Base-by-base conservation (phyloP, 805 yeast genomes). In the Metschnikowia matae region DNA sequence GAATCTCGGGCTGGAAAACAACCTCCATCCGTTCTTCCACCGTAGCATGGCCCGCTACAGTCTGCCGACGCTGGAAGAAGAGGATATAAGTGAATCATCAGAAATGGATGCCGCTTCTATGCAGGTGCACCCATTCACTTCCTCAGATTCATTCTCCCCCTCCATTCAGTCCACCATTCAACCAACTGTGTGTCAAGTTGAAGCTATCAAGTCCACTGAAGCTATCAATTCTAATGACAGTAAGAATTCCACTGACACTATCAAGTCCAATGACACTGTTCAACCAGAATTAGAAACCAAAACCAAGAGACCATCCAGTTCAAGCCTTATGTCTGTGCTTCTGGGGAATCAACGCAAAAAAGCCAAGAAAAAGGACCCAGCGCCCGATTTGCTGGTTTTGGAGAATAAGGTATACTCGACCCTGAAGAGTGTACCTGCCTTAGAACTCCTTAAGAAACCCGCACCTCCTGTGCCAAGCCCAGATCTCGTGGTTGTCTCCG, bases 341-440 rank as follows among this genome's bases (percentile, higher is more conserved):
- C 58, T n/a, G 61, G 61, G 8, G 44, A 50, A 20, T 59, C 55
- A 40, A 40, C 50, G 31, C 37, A 51, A 40, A 39, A 54, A 42
- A 21, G 14, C 40, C 31, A 52, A 41, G 20, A 40, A 39, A 35
- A 33, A n/a, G 6, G 15, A 7, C n/a, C 15, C 40, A 3, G 26
- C 1, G 3, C 38, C 31, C 13, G 45, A 32, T 8, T 32, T 43
- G 33, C 32, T 20, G 38, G 56, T 48, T 2, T 48, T 56, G 20
- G 59, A 54, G 39, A 43, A 41, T 15, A 50, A 47, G 26, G 35
- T 56, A 18, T 57, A 41, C 29, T 46, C 53, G 10, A 21, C 54
- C 14, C 53, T 50, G 6, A 51, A 48, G 20, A 41, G 45, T 13
- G 51, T 54, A 6, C 56, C 61, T 3, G 48, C 54, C 1, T 14